These are phyloP conservation scores for Tricholoma sp. DNA, from an alignment of 768 basidiomycete genomes.

Conservation along the genomic window DNA sequence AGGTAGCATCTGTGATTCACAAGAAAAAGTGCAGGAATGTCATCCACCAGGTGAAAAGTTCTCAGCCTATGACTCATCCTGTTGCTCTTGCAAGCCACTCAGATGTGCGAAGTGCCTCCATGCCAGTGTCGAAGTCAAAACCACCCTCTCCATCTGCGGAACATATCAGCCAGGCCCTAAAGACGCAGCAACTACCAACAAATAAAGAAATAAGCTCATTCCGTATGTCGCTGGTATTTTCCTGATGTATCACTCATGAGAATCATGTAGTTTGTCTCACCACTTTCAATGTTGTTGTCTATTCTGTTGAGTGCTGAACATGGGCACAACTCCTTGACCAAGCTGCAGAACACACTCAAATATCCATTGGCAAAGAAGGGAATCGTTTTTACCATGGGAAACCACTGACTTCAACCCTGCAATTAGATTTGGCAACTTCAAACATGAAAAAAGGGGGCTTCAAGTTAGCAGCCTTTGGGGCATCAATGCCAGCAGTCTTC, in stretches of 20 bases:
- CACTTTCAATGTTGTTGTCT: no score
- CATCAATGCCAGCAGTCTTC: no score
- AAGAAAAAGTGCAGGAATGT: background rate
- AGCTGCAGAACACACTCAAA: background rate
- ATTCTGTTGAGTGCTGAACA: background rate
- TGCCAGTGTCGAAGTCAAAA: background rate
- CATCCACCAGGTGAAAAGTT: no score
- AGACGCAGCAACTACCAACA: background rate
- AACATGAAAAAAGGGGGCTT: constrained; percentile 2
- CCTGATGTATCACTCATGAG: background rate
- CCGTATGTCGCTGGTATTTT: background rate
- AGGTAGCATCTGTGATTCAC: background rate
- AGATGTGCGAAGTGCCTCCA: background rate
- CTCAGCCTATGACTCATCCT: no score
- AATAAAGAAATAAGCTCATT: background rate
- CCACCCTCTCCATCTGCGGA: background rate
- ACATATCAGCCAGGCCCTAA: background rate
- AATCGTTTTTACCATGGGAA: constrained; percentile 6
- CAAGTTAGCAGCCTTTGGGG: constrained; percentile 5
- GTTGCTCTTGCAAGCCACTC: background rate
- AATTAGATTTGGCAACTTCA: constrained; percentile 1
- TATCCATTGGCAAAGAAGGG: background rate
- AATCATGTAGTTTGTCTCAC: no score
- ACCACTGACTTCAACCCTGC: constrained; percentile 2
- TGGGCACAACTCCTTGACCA: constrained; percentile 4